These are phyloP conservation scores for Cynanchum wilfordii DNA, from an alignment of 257 asterid species.

Conservation along the genomic window DNA sequence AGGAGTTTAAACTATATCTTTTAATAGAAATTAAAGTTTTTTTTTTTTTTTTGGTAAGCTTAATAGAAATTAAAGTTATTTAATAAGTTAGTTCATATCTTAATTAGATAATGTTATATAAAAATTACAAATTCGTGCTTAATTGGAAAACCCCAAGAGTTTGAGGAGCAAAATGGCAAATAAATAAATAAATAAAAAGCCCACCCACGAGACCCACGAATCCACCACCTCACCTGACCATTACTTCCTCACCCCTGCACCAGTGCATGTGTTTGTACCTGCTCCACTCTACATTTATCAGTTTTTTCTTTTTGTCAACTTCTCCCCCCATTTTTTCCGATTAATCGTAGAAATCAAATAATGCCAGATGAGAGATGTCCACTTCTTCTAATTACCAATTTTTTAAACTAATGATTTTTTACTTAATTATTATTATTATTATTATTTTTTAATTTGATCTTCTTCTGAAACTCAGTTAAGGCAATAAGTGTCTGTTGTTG, in stretches of 20 bases:
- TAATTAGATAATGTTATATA: no score
- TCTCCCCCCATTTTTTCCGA: not conserved
- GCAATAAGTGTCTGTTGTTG: not conserved
- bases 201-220: not conserved
- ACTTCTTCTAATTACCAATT: constrained; percentile 17
- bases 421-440: constrained; percentile 15
- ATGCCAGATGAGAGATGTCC: not conserved
- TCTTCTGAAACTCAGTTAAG: not conserved
- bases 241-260: not conserved
- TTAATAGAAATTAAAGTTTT: no score
- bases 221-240: not conserved
- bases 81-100: no score
- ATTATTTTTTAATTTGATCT: not conserved
- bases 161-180: not conserved
- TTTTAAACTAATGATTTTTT: constrained; percentile 26
- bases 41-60: no score
- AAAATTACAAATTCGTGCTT: no score
- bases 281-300: not conserved
- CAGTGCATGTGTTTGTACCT: not conserved
- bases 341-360: not conserved
- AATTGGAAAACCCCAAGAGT: not conserved
- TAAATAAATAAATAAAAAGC: not conserved
- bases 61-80: no score
- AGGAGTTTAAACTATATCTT: no score
- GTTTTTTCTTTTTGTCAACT: not conserved